Evolutionary conservation across 1,284 basidiomycete species (phyloP).

Genomic region (Anthracocystis walkeri): DNA sequence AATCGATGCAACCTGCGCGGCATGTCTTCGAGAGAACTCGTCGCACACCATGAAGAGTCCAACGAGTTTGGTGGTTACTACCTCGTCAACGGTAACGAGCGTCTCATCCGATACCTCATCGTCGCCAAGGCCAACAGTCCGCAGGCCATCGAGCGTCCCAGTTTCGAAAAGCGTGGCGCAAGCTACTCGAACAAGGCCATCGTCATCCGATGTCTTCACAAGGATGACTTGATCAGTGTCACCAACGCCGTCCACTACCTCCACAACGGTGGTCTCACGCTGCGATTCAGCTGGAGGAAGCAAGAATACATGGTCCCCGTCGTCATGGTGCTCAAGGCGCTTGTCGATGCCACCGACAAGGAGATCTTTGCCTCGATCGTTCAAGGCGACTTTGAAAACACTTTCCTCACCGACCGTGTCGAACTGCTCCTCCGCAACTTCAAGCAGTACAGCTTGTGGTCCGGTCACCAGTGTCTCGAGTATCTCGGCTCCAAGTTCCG

Average conservation of each 20-base stretch:
- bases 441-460: slow-evolving; percentile 87
- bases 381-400: slow-evolving; percentile 97
- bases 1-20: slow-evolving; percentile 89
- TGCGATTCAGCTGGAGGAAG: slow-evolving; percentile 97
- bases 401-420: slow-evolving; percentile 96
- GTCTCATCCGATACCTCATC: slow-evolving; percentile 96
- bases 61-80: slow-evolving; percentile 99
- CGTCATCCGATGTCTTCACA: slow-evolving; percentile 90
- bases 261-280: slow-evolving; percentile 92
- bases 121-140: slow-evolving; percentile 90
- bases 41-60: slow-evolving; percentile 91
- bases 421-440: slow-evolving; percentile 92
- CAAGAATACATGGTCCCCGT: slow-evolving; percentile 99
- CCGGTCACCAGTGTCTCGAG: slow-evolving; percentile 91
- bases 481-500: slow-evolving; percentile 99
- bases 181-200: slow-evolving; percentile 95
- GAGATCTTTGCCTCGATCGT: slow-evolving; percentile 98
- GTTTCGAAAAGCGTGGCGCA: slow-evolving; percentile 90
- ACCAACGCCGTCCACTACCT: slow-evolving; percentile 98
- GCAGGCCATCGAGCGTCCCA: slow-evolving; percentile 84
- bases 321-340: slow-evolving; percentile 94
- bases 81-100: slow-evolving; percentile 98
- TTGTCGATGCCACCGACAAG: slow-evolving; percentile 90
- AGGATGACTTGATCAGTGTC: slow-evolving; percentile 64
- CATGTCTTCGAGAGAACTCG: slow-evolving; percentile 87